Percentiles rank a stretch among this genome's conserved stretches.
Conservation (phyloP, 306 rosid genomes). For the Rosa rugosa region DNA sequence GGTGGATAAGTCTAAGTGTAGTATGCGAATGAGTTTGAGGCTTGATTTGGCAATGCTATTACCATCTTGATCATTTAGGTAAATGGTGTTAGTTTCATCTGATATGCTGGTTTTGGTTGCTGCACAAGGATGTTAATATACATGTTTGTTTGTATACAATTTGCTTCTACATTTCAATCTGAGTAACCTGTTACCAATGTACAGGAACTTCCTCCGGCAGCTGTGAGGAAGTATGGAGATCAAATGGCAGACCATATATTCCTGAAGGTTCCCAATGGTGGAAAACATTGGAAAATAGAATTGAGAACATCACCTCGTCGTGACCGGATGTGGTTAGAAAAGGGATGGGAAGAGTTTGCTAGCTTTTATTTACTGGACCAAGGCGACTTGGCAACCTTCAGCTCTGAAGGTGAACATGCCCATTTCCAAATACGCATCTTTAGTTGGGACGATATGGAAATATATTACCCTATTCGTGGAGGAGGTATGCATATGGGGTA, state of each 20-base stretch:
- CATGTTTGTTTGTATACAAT: background rate
- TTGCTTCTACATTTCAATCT: background rate
- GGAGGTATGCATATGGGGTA: background rate
- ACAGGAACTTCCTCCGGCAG: background rate
- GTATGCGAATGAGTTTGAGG: background rate
- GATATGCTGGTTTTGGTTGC: background rate
- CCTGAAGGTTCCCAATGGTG: slow-evolving; percentile 8
- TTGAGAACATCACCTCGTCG: background rate
- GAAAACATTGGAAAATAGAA: background rate
- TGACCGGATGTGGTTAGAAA: slow-evolving; percentile 1
- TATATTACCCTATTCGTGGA: background rate
- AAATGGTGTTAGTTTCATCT: background rate
- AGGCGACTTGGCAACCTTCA: background rate
- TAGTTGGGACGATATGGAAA: slow-evolving; percentile 1
- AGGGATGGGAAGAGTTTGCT: background rate
- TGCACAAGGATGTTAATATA: background rate
- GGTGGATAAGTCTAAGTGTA: background rate
- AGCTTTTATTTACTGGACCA: background rate
- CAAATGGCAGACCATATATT: background rate
- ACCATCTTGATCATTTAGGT: too few relatives aligned
- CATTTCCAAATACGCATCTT: background rate
- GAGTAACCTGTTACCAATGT: background rate
- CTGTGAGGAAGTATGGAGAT: slow-evolving; percentile 1
- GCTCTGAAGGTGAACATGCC: background rate
- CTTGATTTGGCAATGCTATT: background rate